Base-by-base conservation (phyloP, 2,329 filamentous ascomycete species). In the Fusarium sp. region DNA sequence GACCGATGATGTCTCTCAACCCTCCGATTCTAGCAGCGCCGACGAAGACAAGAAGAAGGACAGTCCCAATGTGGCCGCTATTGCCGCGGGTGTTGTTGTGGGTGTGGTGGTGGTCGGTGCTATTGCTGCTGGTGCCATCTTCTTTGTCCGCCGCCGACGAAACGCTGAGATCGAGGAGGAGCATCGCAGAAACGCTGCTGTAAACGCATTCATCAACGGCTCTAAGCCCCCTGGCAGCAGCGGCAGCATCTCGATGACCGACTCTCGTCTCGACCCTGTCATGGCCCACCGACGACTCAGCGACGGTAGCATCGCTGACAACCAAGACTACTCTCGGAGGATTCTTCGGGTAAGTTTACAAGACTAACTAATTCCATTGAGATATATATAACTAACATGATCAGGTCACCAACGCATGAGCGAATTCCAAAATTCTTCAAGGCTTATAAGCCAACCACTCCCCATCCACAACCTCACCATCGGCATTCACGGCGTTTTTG, bases 261-360 rank as follows among this genome's bases (percentile, higher is more conserved):
- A 98, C 81, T 92, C 93, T 47, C 91, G 96, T 64, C 90, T 98
- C 66, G 96, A 98, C 75, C 94, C 95, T 9, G 92, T 95, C 74
- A 92, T 97, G 89, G 92, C 93, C 67, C 90, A 95, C 77, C 89
- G 94, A 80, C 91, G 95, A 83, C 89, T 96, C 85, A 98, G 96
- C 84, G 94, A 96, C 79, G 96, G 96, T 77, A 98, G 95, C 83
- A 98, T 98, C 83, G 96, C 95, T 62, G 96, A 98, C 83, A 97
- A 98, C 84, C 92, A 97, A 84, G 96, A 98, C 83, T 98, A 98
- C 85, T 98, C 96, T 72, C 91, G 96, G 85, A 93, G 94, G 85
- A 98, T 98, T 84, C 89, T 98, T 80, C 94, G 97, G 91, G 96
- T 97, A 89, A 76, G 90, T 85, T 66, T n/a, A 58, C 11, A 9